These are phyloP conservation scores for Aristolochia fimbriata DNA, from an alignment of 164 flowering plant species.

Conservation along the genomic window DNA sequence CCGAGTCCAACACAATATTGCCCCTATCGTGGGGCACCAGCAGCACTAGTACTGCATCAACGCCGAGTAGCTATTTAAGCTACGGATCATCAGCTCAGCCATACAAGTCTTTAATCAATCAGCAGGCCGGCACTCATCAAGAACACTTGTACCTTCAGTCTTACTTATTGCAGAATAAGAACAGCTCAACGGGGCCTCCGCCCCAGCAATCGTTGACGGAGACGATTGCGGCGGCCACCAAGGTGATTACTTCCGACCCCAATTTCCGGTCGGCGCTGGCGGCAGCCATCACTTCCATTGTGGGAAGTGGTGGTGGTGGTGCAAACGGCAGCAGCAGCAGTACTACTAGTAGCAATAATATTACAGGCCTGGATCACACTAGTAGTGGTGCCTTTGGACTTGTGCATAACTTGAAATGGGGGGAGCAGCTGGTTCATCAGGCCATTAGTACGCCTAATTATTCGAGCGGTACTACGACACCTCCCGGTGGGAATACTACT, in stretches of 20 bases:
- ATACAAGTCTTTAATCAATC: constrained; percentile 16
- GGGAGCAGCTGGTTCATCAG: constrained; percentile 28
- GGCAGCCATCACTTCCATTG: constrained; percentile 68
- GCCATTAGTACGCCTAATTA: constrained; percentile 13
- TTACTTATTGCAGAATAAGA: constrained; percentile 25
- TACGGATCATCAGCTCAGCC: constrained; percentile 23
- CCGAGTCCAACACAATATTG: constrained; percentile 21
- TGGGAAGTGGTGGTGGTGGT: constrained; percentile 26
- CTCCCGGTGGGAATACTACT: constrained; percentile 17
- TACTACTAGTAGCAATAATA: background rate
- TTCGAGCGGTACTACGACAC: constrained; percentile 4
- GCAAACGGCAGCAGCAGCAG: constrained; percentile 2
- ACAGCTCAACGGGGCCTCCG: constrained; percentile 1
- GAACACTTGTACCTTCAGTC: constrained; percentile 41
- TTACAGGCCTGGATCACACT: background rate
- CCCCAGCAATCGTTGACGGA: constrained; percentile 21
- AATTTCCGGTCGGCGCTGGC: constrained; percentile 70
- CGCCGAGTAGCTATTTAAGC: constrained; percentile 20
- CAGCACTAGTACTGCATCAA: background rate
- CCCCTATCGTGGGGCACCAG: constrained; percentile 29
- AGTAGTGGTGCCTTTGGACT: background rate
- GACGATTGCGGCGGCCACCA: constrained; percentile 65
- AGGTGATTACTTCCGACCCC: constrained; percentile 79
- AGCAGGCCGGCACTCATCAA: constrained; percentile 15
- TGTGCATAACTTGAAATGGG: constrained; percentile 26